A percentile compares a stretch with the other conserved stretches of the same genome.
These are phyloP conservation scores for Pleurostoma richardsiae DNA, from an alignment of 2,329 filamentous ascomycete species.

Conservation along the genomic window DNA sequence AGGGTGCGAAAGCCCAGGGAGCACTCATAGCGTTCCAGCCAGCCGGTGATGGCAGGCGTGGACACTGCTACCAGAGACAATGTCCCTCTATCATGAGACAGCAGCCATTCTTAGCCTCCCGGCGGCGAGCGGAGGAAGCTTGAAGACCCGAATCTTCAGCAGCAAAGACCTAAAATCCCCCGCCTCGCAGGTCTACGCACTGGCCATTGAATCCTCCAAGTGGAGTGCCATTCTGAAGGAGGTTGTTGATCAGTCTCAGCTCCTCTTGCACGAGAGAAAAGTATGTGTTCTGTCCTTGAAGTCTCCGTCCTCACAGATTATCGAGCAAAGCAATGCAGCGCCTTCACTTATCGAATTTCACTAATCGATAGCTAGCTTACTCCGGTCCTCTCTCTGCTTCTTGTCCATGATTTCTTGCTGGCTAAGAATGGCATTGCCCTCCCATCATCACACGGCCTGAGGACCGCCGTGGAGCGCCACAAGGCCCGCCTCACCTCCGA, in stretches of 20 bases:
- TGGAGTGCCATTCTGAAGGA: constrained; percentile 85
- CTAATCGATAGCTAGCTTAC: constrained; percentile 57
- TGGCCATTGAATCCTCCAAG: constrained; percentile 83
- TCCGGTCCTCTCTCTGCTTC: constrained; percentile 71
- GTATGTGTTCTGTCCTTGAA: constrained; percentile 38
- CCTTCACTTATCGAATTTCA: constrained; percentile 15
- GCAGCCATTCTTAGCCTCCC: constrained; percentile 65
- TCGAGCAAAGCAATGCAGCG: too few species aligned
- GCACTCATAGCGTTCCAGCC: too few species aligned
- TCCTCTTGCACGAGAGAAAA: constrained; percentile 80
- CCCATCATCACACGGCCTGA: constrained; percentile 71
- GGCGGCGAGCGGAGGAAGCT: constrained; percentile 66
- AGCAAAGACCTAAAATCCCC: constrained; percentile 71
- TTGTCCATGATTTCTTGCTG: constrained; percentile 82
- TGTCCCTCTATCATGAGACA: constrained; percentile 96
- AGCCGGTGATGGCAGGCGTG: too few species aligned
- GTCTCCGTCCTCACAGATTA: not conserved
- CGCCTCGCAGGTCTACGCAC: constrained; percentile 78
- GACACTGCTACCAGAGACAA: constrained; percentile 26
- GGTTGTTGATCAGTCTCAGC: constrained; percentile 74
- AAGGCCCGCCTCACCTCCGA: constrained; percentile 77
- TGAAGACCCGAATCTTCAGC: constrained; percentile 80
- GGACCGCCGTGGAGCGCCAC: constrained; percentile 71
- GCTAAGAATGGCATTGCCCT: constrained; percentile 79
- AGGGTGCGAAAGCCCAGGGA: too few species aligned